Base-by-base conservation (phyloP, 495 filamentous ascomycete species). In the Penicillium antarcticum region DNA sequence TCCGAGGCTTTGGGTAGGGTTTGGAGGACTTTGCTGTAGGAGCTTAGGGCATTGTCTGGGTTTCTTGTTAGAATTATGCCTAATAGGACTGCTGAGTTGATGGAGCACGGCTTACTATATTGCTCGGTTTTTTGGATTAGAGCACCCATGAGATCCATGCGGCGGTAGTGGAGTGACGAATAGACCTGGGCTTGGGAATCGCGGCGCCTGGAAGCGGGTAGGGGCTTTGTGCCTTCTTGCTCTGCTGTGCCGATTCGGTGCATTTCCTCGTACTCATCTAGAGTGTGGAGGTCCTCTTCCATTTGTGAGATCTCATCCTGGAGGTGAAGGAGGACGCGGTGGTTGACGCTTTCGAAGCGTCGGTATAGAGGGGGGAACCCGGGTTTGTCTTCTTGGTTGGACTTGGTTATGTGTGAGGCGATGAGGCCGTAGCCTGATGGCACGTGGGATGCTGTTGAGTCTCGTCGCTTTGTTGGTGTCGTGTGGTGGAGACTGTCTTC, bases 271-370 rank as follows among this genome's bases (percentile, higher is more conserved):
- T 81, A 77, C 29, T 82, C 80, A 55, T 96, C 91, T 0, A 92
- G 68, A 1, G 75, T 70, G n/a, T 81, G 77, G 0, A 94, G 74
- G 34, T 89, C 82, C 57, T 88, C 84, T 58, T 92, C 89, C 43
- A 94, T 74, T 44, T 92, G 87, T 2, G 81, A 76, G 34, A 95
- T 82, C 62, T 95, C 90, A 61, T 94, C 89, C 69, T 95, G 92
- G 1, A 97, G 80, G 60, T 94, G 83, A 2, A 97, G 75, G 3
- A 97, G 76, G 11, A 95, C 74, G 14, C 92, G 85, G 62, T 95
- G 89, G 59, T 96, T 95, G 4, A 96, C 70, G 8, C 80, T 77
- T 60, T 88, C 87, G 59, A 97, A 97, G 51, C 87, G 87, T 32
- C 91, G 85, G 67, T 95, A 96, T 13, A 97, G 80, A 6, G 89